Evolutionary conservation across 164 flowering plant species (phyloP).

Genomic region (Brasenia schreberi): DNA sequence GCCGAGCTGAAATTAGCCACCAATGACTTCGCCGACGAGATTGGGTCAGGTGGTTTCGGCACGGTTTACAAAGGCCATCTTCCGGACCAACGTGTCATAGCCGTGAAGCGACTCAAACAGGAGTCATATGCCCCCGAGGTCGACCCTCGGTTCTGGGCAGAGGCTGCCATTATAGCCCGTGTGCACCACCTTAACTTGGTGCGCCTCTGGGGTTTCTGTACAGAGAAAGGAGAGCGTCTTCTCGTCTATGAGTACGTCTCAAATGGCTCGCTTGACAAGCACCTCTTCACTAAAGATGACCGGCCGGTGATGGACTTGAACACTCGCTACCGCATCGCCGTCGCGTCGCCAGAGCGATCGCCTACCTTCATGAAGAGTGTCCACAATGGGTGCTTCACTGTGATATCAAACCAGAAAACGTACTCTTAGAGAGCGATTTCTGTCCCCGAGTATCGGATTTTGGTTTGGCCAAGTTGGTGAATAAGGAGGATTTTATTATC

Average conservation of each 20-base stretch:
- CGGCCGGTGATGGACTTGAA: slow-evolving; percentile 38
- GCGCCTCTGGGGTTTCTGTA: slow-evolving; percentile 71
- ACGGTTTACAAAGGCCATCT: slow-evolving; percentile 53
- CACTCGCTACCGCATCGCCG: slow-evolving; percentile 35
- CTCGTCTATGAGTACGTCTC: slow-evolving; percentile 53
- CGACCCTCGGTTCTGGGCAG: slow-evolving; percentile 71
- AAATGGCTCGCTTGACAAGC: slow-evolving; percentile 48
- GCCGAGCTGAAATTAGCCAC: slow-evolving; percentile 59
- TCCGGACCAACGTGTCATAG: slow-evolving; percentile 47
- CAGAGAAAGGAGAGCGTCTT: slow-evolving; percentile 52
- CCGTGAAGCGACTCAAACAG: slow-evolving; percentile 47
- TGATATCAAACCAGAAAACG: slow-evolving; percentile 80
- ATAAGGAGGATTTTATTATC: too few relatives aligned
- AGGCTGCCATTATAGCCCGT: slow-evolving; percentile 68
- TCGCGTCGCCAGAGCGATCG: slow-evolving; percentile 50
- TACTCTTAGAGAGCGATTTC: slow-evolving; percentile 66
- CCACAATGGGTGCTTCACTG: slow-evolving; percentile 74
- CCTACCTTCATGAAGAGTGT: slow-evolving; percentile 57
- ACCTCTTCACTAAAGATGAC: slow-evolving; percentile 15
- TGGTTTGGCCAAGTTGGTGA: too few relatives aligned
- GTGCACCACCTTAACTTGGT: slow-evolving; percentile 86
- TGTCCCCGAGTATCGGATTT: slow-evolving; percentile 34
- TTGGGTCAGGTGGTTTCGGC: slow-evolving; percentile 72
- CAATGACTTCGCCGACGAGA: slow-evolving; percentile 32
- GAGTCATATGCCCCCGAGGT: slow-evolving; percentile 21